Percentiles rank a stretch among this genome's conserved stretches.
Conservation (phyloP, 2,329 filamentous ascomycete species). For the Penicillium sp. region DNA sequence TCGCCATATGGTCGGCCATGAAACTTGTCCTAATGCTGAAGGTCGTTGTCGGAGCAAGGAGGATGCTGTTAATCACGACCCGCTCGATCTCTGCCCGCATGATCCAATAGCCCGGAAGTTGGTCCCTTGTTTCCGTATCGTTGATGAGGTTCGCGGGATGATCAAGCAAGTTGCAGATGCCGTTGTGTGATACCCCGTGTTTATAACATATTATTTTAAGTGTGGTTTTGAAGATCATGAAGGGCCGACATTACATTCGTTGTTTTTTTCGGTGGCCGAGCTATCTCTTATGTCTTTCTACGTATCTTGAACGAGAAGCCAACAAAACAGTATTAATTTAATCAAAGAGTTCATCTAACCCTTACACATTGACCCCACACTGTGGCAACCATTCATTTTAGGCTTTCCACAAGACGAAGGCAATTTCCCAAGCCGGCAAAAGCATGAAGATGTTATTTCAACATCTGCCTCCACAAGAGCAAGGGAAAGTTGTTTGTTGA, state of each 20-base stretch:
- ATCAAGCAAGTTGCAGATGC: conserved; percentile 26
- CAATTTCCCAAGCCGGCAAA: conserved; percentile 43
- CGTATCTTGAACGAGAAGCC: neutral
- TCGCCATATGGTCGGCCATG: conserved; percentile 29
- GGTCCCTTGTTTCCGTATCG: conserved; percentile 30
- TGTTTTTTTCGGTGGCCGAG: neutral
- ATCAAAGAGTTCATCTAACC: neutral
- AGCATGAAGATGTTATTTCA: conserved; percentile 56
- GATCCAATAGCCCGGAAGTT: conserved; percentile 22
- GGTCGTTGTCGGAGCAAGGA: conserved; percentile 27
- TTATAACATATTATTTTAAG: neutral
- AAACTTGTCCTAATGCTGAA: conserved; percentile 24
- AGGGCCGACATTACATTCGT: neutral
- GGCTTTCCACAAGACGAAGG: neutral
- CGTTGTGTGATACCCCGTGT: conserved; percentile 30
- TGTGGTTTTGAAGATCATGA: neutral
- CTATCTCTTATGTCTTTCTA: neutral
- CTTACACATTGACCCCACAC: neutral
- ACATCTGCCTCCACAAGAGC: conserved; percentile 59
- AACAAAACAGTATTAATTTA: neutral
- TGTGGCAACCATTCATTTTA: conserved; percentile 6
- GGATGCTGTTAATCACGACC: conserved; percentile 22
- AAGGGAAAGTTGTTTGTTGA: conserved; percentile 50
- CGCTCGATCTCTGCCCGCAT: conserved; percentile 28
- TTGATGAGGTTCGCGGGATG: conserved; percentile 29